phyloP scores from a whole-genome alignment of 2,329 filamentous ascomycete genomes.

The Fusarium lyarnte region DNA sequence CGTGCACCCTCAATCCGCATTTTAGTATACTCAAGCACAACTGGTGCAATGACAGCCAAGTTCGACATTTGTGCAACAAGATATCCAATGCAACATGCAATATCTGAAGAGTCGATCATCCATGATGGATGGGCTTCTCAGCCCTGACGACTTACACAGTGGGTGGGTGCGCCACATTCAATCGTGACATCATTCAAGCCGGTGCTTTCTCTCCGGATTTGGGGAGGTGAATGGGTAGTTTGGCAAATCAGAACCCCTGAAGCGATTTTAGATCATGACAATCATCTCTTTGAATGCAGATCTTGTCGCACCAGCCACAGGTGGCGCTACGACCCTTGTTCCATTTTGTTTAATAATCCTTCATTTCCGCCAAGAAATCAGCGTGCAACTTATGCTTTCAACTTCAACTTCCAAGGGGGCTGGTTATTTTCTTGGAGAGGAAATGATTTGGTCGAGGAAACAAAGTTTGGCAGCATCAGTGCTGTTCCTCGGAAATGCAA shows the following conservation, averaged over 20 bases:
- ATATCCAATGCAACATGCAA: background rate
- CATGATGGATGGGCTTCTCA: background rate
- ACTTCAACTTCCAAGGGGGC: background rate
- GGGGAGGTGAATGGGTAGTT: background rate
- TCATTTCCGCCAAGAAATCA: background rate
- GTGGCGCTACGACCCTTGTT: conserved; percentile 1
- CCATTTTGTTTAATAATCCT: background rate
- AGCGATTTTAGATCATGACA: conserved; percentile 3
- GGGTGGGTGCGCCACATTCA: conserved; percentile 32
- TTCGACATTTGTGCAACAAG: background rate
- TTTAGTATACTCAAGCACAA: background rate
- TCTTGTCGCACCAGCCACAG: conserved; percentile 22
- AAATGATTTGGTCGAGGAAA: background rate
- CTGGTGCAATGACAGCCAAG: background rate
- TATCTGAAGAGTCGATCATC: background rate
- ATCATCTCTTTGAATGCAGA: conserved; percentile 20
- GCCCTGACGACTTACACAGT: background rate
- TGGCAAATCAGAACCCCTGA: conserved; percentile 21
- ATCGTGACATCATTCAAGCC: conserved; percentile 37
- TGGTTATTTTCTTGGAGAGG: background rate
- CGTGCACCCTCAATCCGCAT: background rate
- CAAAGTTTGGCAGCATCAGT: background rate
- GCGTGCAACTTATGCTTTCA: background rate
- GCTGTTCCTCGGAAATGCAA: background rate
- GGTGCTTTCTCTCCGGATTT: conserved; percentile 32